A percentile compares a stretch with the other conserved stretches of the same genome.
Evolutionary conservation across 1,284 basidiomycete genomes (phyloP).

Genomic region (Mycena citricolor): DNA sequence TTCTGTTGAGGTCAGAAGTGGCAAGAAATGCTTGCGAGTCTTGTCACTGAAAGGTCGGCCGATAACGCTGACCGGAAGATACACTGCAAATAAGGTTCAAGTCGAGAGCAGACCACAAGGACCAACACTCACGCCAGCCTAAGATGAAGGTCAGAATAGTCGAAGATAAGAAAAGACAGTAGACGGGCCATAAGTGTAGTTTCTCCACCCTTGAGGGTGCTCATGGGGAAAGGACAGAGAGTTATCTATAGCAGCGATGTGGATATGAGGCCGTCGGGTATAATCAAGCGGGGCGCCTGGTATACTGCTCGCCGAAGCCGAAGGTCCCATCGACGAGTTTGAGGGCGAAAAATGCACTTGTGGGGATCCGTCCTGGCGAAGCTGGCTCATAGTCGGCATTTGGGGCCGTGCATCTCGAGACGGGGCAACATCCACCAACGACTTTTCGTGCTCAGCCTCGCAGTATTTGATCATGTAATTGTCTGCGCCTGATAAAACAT

Average conservation of each 20-base stretch:
- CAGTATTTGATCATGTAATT: slow-evolving; percentile 90
- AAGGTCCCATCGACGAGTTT: slow-evolving; percentile 38
- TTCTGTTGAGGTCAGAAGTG: slow-evolving; percentile 74
- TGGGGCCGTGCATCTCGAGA: slow-evolving; percentile 59
- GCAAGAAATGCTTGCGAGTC: slow-evolving; percentile 81
- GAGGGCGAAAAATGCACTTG: slow-evolving; percentile 30
- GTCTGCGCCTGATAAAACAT: slow-evolving; percentile 47
- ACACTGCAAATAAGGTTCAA: slow-evolving; percentile 40
- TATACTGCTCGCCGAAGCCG: slow-evolving; percentile 29
- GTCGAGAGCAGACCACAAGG: background rate
- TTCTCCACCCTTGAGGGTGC: slow-evolving; percentile 87
- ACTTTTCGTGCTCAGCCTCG: slow-evolving; percentile 71
- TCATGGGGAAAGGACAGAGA: slow-evolving; percentile 89
- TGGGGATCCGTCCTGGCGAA: slow-evolving; percentile 43
- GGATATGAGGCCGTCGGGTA: slow-evolving; percentile 59
- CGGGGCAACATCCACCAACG: slow-evolving; percentile 75
- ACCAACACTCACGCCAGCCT: slow-evolving; percentile 19
- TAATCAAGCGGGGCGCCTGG: slow-evolving; percentile 44
- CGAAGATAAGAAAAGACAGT: background rate
- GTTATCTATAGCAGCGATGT: slow-evolving; percentile 92
- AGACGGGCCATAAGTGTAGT: slow-evolving; percentile 89
- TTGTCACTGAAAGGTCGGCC: slow-evolving; percentile 81
- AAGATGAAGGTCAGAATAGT: background rate
- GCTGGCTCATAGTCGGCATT: slow-evolving; percentile 72
- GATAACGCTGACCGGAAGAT: slow-evolving; percentile 83